Conservation (phyloP, 2,329 filamentous ascomycete genomes). For the Stagonosporopsis cucurbitacearum region DNA sequence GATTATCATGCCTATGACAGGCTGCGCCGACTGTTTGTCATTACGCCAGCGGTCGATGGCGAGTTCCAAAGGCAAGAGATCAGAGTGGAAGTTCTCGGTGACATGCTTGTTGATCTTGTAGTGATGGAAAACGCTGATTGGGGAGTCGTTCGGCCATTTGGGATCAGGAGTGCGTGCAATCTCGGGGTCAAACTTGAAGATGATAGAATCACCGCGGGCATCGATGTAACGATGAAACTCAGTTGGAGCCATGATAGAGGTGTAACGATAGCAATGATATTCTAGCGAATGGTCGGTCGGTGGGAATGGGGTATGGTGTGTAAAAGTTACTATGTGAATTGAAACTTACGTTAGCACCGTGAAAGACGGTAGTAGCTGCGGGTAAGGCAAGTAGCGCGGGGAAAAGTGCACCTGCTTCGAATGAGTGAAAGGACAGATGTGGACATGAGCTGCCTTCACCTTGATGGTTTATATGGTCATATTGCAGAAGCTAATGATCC, state of each 20-base stretch:
- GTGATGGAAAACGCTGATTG: constrained; percentile 20
- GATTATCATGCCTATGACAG: constrained; percentile 16
- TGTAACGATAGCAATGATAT: neutral
- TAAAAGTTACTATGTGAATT: neutral
- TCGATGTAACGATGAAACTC: constrained; percentile 26
- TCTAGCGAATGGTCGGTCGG: neutral
- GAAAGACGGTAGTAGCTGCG: neutral
- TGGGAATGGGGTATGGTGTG: neutral
- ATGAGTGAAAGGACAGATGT: neutral
- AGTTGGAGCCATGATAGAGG: constrained; percentile 10
- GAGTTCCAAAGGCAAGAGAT: constrained; percentile 11
- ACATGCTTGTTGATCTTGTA: constrained; percentile 8
- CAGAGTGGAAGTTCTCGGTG: constrained; percentile 11
- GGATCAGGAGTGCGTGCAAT: constrained; percentile 11
- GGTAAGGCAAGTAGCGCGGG: neutral
- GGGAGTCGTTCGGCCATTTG: constrained; percentile 11
- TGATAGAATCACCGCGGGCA: constrained; percentile 18
- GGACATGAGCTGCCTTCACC: neutral
- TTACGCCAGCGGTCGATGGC: constrained; percentile 17
- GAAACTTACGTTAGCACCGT: neutral
- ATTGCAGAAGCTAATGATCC: neutral
- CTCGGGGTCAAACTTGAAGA: constrained; percentile 25
- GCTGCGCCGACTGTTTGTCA: constrained; percentile 17
- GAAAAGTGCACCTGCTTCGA: neutral
- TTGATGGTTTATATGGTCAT: neutral